Evolutionary conservation across 805 yeast genomes (phyloP).

Genomic region (Candida easanensis): DNA sequence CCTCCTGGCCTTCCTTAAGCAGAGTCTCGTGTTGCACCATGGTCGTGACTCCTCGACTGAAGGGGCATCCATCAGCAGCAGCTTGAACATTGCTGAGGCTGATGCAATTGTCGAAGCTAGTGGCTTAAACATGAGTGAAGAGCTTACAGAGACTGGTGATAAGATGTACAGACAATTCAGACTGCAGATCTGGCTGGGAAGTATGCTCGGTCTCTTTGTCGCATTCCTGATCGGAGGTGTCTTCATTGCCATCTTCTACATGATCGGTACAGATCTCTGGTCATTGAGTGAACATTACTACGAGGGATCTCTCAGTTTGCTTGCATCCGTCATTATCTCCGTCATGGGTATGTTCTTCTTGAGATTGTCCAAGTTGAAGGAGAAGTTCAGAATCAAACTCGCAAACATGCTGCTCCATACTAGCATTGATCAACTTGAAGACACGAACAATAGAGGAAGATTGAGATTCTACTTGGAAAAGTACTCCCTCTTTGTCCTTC

Average conservation of each 20-base stretch:
- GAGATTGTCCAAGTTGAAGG: constrained; percentile 75
- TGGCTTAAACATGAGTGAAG: background rate
- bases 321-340: constrained; percentile 77
- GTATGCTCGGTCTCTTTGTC: constrained; percentile 61
- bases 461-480: constrained; percentile 44
- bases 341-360: constrained; percentile 84
- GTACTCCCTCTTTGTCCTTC: constrained; percentile 72
- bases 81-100: constrained; percentile 8
- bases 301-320: constrained; percentile 80
- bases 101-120: constrained; percentile 1
- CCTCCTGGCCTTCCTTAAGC: constrained; percentile 65
- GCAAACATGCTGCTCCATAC: constrained; percentile 38
- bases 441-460: constrained; percentile 20
- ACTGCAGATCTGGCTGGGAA: constrained; percentile 82
- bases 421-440: constrained; percentile 26
- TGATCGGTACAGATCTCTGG: constrained; percentile 84
- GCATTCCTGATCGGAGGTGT: constrained; percentile 73
- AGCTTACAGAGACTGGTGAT: constrained; percentile 26
- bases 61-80: constrained; percentile 1
- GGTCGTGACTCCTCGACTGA: constrained; percentile 15
- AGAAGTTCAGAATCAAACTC: constrained; percentile 72
- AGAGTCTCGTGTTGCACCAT: constrained; percentile 44
- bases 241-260: constrained; percentile 67
- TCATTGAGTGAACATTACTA: constrained; percentile 82
- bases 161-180: constrained; percentile 44